These are phyloP conservation scores for Knufia fluminis DNA, from an alignment of 2,329 filamentous ascomycete genomes.

Conservation along the genomic window DNA sequence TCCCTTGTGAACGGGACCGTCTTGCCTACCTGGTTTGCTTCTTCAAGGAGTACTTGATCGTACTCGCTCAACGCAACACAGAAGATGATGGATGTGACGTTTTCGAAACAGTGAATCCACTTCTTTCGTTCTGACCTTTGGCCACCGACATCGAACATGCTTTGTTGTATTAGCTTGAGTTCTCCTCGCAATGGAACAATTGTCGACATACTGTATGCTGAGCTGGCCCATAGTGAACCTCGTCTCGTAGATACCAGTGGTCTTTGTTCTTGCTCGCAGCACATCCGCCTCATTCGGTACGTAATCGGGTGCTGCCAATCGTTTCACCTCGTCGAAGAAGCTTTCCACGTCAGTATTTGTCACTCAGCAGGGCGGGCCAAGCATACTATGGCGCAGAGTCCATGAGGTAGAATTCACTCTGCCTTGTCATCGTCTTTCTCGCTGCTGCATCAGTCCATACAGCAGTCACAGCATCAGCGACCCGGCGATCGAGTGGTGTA, in stretches of 20 bases:
- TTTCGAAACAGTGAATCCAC: constrained; percentile 99
- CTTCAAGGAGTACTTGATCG: constrained; percentile 91
- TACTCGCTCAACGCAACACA: constrained; percentile 97
- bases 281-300: constrained; percentile 92
- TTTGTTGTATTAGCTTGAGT: constrained; percentile 35
- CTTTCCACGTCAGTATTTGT: constrained; percentile 41
- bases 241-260: constrained; percentile 97
- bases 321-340: constrained; percentile 87
- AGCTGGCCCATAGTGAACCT: constrained; percentile 97
- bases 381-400: constrained; percentile 95
- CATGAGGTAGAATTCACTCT: constrained; percentile 98
- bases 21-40: constrained; percentile 77
- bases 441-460: constrained; percentile 87
- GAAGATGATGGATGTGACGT: constrained; percentile 98
- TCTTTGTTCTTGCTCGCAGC: constrained; percentile 90
- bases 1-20: not conserved
- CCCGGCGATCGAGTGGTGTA: constrained; percentile 67
- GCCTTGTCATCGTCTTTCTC: constrained; percentile 75
- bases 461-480: constrained; percentile 73
- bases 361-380: not conserved
- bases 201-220: constrained; percentile 77
- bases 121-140: constrained; percentile 97
- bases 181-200: constrained; percentile 5
- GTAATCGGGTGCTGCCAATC: constrained; percentile 78
- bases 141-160: constrained; percentile 98